phyloP scores from a whole-genome alignment of 1,284 basidiomycete species.

The Sanghuangporus baumii region DNA sequence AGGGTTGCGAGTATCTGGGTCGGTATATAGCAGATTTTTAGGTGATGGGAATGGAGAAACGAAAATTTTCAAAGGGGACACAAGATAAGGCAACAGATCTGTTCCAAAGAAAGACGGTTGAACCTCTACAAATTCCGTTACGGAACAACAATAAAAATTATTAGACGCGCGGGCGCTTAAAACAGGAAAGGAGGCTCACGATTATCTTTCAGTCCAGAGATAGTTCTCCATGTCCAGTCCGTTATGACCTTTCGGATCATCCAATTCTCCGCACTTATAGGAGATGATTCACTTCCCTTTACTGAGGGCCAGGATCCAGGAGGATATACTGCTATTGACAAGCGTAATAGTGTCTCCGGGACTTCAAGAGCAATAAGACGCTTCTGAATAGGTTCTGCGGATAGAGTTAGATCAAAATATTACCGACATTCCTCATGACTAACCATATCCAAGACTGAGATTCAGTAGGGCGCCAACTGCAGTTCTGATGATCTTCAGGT shows the following conservation, averaged over 20 bases:
- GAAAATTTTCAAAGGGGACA: constrained; percentile 52
- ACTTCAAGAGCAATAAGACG: constrained; percentile 62
- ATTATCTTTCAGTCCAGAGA: constrained; percentile 61
- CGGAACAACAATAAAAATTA: neutral
- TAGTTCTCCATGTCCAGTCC: constrained; percentile 70
- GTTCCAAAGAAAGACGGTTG: constrained; percentile 49
- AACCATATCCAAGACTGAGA: constrained; percentile 72
- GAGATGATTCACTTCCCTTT: constrained; percentile 24
- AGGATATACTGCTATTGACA: constrained; percentile 67
- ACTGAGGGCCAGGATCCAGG: constrained; percentile 52
- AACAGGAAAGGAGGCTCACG: constrained; percentile 32
- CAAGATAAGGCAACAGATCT: constrained; percentile 57
- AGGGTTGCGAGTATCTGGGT: constrained; percentile 39
- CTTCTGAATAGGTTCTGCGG: constrained; percentile 62
- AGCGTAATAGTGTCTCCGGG: constrained; percentile 58
- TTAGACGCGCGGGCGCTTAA: neutral
- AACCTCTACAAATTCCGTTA: constrained; percentile 28
- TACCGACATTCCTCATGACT: constrained; percentile 21
- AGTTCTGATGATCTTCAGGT: constrained; percentile 72
- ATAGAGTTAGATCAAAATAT: neutral
- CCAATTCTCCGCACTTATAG: constrained; percentile 51
- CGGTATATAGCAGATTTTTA: constrained; percentile 35
- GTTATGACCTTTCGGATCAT: constrained; percentile 56
- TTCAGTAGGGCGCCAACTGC: constrained; percentile 79
- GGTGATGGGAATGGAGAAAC: constrained; percentile 42